These are phyloP conservation scores for Alternaria arbusti DNA, from an alignment of 2,329 filamentous ascomycete genomes.

Conservation along the genomic window DNA sequence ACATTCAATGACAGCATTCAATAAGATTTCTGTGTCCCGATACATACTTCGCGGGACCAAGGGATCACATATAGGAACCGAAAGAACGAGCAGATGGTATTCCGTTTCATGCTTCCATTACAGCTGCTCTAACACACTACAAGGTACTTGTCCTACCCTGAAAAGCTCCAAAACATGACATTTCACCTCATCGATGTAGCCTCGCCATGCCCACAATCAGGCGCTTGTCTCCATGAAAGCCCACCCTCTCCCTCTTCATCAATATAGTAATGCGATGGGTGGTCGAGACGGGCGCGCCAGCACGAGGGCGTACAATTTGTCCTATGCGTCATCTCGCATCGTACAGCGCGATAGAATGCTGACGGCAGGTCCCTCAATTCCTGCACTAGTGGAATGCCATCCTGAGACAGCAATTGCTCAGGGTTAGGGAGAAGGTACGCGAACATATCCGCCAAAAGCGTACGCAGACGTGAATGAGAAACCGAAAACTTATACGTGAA, in stretches of 20 bases:
- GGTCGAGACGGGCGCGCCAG: neutral
- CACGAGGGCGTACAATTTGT: neutral
- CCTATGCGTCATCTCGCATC: neutral
- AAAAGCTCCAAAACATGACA: neutral
- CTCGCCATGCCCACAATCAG: neutral
- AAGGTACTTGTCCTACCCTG: neutral
- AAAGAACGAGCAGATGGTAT: neutral
- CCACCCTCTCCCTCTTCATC: neutral
- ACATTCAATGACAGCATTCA: neutral
- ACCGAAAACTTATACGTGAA: neutral
- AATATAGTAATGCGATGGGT: neutral
- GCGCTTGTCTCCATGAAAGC: neutral
- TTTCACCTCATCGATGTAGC: neutral
- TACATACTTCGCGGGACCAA: neutral
- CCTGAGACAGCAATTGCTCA: neutral
- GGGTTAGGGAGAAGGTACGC: neutral
- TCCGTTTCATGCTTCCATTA: neutral
- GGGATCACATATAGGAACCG: neutral
- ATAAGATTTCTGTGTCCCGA: neutral
- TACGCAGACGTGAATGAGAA: neutral
- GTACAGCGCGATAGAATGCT: neutral
- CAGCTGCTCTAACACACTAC: neutral
- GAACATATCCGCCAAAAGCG: neutral
- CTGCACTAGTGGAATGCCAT: neutral
- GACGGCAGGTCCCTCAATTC: neutral